Evolutionary conservation across 192 early-diverging fungal species (phyloP).

Genomic region (Neocallimastix lanati): DNA sequence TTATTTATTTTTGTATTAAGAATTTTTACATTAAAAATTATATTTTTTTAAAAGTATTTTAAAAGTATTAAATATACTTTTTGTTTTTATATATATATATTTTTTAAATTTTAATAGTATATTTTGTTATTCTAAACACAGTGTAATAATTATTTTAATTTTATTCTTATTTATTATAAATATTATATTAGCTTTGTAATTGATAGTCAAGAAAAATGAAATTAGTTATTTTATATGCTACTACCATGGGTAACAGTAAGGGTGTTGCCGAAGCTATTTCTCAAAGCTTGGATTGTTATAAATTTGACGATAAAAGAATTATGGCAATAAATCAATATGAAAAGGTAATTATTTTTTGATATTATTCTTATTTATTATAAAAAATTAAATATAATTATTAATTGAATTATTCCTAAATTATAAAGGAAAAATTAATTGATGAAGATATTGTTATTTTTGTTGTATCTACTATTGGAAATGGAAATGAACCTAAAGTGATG

Average conservation of each 20-base stretch:
- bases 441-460: slow-evolving; percentile 60
- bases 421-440: slow-evolving; percentile 29
- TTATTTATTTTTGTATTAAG: too few relatives aligned
- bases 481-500: slow-evolving; percentile 83
- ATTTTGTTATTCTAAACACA: too few relatives aligned
- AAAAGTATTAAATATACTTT: too few relatives aligned
- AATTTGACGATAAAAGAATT: not conserved
- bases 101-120: too few relatives aligned
- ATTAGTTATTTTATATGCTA: not conserved
- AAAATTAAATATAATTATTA: too few relatives aligned
- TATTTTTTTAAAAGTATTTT: too few relatives aligned
- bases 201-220: not conserved
- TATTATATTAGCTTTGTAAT: too few relatives aligned
- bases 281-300: not conserved
- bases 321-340: not conserved
- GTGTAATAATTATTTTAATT: too few relatives aligned
- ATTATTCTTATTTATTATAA: too few relatives aligned
- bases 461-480: slow-evolving; percentile 87
- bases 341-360: not conserved
- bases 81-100: too few relatives aligned
- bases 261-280: not conserved
- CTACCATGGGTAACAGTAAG: not conserved
- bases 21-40: too few relatives aligned
- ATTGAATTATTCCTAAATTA: not conserved
- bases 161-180: too few relatives aligned